These are phyloP conservation scores for Mortierella claussenii DNA, from an alignment of 192 early-diverging fungal genomes.

Conservation along the genomic window DNA sequence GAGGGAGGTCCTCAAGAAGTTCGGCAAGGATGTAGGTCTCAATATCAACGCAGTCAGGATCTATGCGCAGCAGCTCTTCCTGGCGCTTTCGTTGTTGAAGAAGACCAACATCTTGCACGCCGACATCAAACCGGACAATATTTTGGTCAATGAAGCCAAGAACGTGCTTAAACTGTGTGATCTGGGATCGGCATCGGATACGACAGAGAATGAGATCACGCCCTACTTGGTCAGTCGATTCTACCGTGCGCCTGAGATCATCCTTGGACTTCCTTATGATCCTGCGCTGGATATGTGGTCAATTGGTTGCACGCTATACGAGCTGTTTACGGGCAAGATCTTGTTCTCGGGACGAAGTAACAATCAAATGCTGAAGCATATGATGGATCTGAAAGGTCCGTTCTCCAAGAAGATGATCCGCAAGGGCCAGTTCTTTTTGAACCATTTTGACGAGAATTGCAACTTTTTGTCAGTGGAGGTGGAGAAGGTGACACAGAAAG, in stretches of 20 bases:
- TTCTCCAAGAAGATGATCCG: constrained; percentile 87
- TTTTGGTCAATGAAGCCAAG: constrained; percentile 86
- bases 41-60: constrained; percentile 92
- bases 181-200: constrained; percentile 92
- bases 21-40: constrained; percentile 92
- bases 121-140: constrained; percentile 99
- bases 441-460: constrained; percentile 89
- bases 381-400: constrained; percentile 94
- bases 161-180: constrained; percentile 91
- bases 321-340: constrained; percentile 95
- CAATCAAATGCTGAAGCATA: constrained; percentile 94
- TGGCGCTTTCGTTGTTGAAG: constrained; percentile 83
- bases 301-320: constrained; percentile 92
- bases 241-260: constrained; percentile 97
- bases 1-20: constrained; percentile 93
- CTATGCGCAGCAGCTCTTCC: constrained; percentile 92
- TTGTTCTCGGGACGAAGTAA: constrained; percentile 94
- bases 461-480: constrained; percentile 73
- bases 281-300: constrained; percentile 95
- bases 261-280: constrained; percentile 91
- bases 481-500: constrained; percentile 72
- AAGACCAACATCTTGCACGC: constrained; percentile 90
- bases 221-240: constrained; percentile 96
- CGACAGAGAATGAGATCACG: constrained; percentile 90
- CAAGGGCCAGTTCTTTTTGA: constrained; percentile 80